Evolutionary conservation across 805 yeast genomes (phyloP).

Genomic region (Diddensiella santjacobensis): DNA sequence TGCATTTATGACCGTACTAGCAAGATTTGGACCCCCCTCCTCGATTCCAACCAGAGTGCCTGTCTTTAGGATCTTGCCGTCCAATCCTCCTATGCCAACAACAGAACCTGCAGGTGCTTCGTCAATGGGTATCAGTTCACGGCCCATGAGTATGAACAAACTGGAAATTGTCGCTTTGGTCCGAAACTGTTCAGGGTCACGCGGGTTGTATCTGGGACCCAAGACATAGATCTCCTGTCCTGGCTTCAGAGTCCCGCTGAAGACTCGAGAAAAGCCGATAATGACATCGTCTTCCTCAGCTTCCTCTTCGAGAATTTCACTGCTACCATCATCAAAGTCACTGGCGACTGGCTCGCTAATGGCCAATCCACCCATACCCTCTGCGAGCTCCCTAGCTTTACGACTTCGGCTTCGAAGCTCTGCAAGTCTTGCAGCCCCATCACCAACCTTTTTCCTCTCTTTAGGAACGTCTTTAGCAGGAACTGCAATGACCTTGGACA

Average conservation of each 20-base stretch:
- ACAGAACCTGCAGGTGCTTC: slow-evolving; percentile 92
- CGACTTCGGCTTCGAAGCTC: slow-evolving; percentile 24
- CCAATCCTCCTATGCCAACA: slow-evolving; percentile 90
- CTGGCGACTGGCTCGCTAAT: slow-evolving; percentile 38
- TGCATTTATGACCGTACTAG: slow-evolving; percentile 68
- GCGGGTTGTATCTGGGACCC: slow-evolving; percentile 85
- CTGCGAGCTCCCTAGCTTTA: slow-evolving; percentile 24
- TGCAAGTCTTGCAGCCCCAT: slow-evolving; percentile 15
- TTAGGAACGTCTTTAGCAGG: slow-evolving; percentile 78
- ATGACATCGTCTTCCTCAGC: slow-evolving; percentile 50
- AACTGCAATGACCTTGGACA: slow-evolving; percentile 83
- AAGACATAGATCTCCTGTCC: slow-evolving; percentile 75
- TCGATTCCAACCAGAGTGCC: slow-evolving; percentile 71
- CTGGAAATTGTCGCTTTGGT: slow-evolving; percentile 60
- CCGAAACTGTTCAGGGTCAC: slow-evolving; percentile 50
- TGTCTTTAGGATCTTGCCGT: slow-evolving; percentile 73
- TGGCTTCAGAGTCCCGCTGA: slow-evolving; percentile 71
- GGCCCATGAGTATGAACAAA: slow-evolving; percentile 84
- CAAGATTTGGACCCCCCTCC: slow-evolving; percentile 64
- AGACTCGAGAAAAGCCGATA: slow-evolving; percentile 85
- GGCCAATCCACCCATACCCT: slow-evolving; percentile 37
- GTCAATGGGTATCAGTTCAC: slow-evolving; percentile 73
- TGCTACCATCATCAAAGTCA: slow-evolving; percentile 50
- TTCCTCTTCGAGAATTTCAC: slow-evolving; percentile 42
- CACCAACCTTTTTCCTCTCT: slow-evolving; percentile 28